Evolutionary conservation across 2,329 filamentous ascomycete species (phyloP).

Genomic region (Aureobasidium melanogenum): DNA sequence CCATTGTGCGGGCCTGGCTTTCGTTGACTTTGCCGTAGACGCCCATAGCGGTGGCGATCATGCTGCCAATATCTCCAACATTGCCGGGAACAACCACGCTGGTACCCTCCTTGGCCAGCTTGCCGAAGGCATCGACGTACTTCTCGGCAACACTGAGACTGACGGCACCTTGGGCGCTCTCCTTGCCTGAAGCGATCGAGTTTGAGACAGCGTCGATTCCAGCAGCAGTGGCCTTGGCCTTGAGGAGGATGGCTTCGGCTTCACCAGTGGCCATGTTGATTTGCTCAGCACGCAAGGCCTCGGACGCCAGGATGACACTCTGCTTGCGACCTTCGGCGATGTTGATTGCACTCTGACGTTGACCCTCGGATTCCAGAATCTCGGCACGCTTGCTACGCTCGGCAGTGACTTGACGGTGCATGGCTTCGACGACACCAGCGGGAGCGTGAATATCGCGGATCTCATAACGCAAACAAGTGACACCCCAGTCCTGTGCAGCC

Average conservation of each 20-base stretch:
- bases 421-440: constrained; percentile 84
- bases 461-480: constrained; percentile 92
- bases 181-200: constrained; percentile 60
- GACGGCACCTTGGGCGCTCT: constrained; percentile 72
- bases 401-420: constrained; percentile 96
- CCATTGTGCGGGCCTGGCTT: constrained; percentile 61
- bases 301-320: constrained; percentile 89
- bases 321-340: constrained; percentile 97
- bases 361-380: constrained; percentile 94
- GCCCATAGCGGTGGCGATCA: constrained; percentile 93
- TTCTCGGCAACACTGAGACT: constrained; percentile 90
- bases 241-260: constrained; percentile 82
- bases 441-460: constrained; percentile 97
- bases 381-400: constrained; percentile 96
- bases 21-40: constrained; percentile 92
- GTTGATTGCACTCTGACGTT: constrained; percentile 95
- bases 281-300: constrained; percentile 80
- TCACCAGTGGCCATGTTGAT: constrained; percentile 92
- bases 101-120: constrained; percentile 90
- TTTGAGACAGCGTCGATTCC: constrained; percentile 82
- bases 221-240: constrained; percentile 73
- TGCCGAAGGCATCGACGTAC: constrained; percentile 91
- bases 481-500: constrained; percentile 92
- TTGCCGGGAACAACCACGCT: constrained; percentile 94
- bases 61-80: constrained; percentile 87